Evolutionary conservation across 2,329 filamentous ascomycete genomes (phyloP).

Genomic region (Fusarium longipes): DNA sequence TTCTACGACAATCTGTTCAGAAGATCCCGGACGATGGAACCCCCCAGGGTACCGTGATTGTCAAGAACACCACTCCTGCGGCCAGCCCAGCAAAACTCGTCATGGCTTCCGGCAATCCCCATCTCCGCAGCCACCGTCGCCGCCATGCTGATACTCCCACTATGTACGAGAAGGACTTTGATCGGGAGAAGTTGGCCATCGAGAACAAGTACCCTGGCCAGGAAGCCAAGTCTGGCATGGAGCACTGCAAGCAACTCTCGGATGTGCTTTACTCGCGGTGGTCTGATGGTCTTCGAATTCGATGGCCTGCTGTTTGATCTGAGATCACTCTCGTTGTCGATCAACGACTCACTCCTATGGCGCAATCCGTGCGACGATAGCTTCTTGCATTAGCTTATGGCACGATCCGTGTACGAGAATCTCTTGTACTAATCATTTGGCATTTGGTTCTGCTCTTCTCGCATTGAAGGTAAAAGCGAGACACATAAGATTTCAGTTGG

Average conservation of each 20-base stretch:
- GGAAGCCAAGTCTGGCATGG: constrained; percentile 77
- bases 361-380: neutral
- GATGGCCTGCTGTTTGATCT: constrained; percentile 66
- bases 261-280: constrained; percentile 93
- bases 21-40: constrained; percentile 58
- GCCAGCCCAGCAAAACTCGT: constrained; percentile 73
- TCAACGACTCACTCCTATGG: neutral
- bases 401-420: constrained; percentile 17
- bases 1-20: constrained; percentile 56
- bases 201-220: constrained; percentile 67
- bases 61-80: constrained; percentile 63
- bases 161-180: constrained; percentile 58
- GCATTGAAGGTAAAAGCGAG: constrained; percentile 5
- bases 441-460: constrained; percentile 15
- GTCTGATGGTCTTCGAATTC: constrained; percentile 81
- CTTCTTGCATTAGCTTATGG: constrained; percentile 5
- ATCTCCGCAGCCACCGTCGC: constrained; percentile 81
- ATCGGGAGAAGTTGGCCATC: constrained; percentile 60
- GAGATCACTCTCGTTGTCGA: neutral
- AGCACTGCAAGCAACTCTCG: constrained; percentile 88
- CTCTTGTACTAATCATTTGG: constrained; percentile 26
- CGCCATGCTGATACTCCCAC: constrained; percentile 64
- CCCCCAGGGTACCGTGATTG: constrained; percentile 67
- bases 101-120: constrained; percentile 84
- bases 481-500: constrained; percentile 2